Percentiles rank a stretch among this genome's conserved stretches.
phyloP scores from a whole-genome alignment of 495 filamentous ascomycete species.

The Aspergillus sclerotiicarbonarius region DNA sequence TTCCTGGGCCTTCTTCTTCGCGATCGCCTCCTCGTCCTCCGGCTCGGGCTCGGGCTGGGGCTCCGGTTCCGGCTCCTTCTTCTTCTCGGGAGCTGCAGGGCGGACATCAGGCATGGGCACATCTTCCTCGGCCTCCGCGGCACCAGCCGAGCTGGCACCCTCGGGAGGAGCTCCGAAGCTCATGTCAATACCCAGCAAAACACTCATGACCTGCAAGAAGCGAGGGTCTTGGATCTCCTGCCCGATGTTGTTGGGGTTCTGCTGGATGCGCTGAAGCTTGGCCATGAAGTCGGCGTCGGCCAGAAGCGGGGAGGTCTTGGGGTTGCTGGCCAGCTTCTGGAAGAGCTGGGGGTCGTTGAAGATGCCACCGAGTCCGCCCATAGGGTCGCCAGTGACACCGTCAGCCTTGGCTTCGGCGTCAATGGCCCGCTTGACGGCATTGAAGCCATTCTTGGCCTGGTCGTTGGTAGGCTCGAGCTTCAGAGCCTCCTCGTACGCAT shows the following conservation, averaged over 20 bases:
- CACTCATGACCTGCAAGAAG: slow-evolving; percentile 91
- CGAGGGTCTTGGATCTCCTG: slow-evolving; percentile 83
- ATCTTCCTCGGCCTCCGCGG: slow-evolving; percentile 65
- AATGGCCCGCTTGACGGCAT: slow-evolving; percentile 83
- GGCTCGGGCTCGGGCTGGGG: slow-evolving; percentile 61
- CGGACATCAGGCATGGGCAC: slow-evolving; percentile 72
- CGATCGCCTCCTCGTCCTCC: slow-evolving; percentile 75
- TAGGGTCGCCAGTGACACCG: slow-evolving; percentile 64
- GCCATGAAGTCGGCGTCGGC: slow-evolving; percentile 84
- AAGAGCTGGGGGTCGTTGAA: slow-evolving; percentile 90
- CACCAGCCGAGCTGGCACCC: slow-evolving; percentile 39
- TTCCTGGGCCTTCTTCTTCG: slow-evolving; percentile 85
- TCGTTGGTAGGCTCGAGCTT: slow-evolving; percentile 90
- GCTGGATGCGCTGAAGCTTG: slow-evolving; percentile 75
- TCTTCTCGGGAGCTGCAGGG: slow-evolving; percentile 51
- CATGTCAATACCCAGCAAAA: slow-evolving; percentile 93
- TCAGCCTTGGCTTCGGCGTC: slow-evolving; percentile 70
- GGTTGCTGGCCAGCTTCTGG: slow-evolving; percentile 88
- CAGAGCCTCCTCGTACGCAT: slow-evolving; percentile 88
- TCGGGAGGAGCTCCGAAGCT: slow-evolving; percentile 64
- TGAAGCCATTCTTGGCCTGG: slow-evolving; percentile 84
- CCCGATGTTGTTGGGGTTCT: slow-evolving; percentile 77
- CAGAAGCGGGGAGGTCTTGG: slow-evolving; percentile 85
- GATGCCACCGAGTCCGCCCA: slow-evolving; percentile 77
- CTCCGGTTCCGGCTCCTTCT: slow-evolving; percentile 60